phyloP scores from a whole-genome alignment of 257 asterid species.

The Jasminum sambac region DNA sequence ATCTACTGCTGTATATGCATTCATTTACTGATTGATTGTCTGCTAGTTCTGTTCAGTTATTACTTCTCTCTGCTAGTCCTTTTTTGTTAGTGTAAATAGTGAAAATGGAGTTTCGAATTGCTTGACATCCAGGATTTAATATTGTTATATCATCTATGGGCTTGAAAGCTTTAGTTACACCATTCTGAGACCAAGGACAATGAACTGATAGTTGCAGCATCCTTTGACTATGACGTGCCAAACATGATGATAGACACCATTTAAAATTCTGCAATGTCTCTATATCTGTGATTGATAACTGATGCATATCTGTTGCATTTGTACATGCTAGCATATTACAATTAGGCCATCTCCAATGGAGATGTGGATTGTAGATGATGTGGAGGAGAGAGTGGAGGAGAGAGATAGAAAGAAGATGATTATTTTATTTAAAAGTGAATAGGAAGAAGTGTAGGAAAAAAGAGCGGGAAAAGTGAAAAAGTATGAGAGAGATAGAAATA shows the following conservation, averaged over 20 bases:
- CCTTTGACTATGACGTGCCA: background rate
- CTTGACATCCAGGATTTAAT: background rate
- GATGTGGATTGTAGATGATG: too few relatives aligned
- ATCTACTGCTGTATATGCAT: slow-evolving; percentile 1
- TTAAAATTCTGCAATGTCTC: background rate
- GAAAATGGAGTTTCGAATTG: background rate
- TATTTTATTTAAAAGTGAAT: too few relatives aligned
- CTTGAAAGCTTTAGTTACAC: background rate
- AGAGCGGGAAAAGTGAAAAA: too few relatives aligned
- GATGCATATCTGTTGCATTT: background rate
- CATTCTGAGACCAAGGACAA: background rate
- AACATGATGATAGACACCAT: background rate
- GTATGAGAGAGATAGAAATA: too few relatives aligned
- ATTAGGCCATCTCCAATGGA: too few relatives aligned
- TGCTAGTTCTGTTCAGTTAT: background rate
- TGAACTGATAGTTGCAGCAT: slow-evolving; percentile 9
- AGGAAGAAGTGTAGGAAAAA: too few relatives aligned
- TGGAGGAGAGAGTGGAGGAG: too few relatives aligned
- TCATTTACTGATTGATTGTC: background rate
- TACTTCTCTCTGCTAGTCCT: background rate
- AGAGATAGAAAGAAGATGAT: too few relatives aligned
- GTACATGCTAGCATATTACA: background rate
- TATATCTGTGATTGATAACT: background rate
- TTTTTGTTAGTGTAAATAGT: background rate
- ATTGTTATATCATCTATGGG: background rate